Percentiles rank a stretch among this genome's conserved stretches.
These are phyloP conservation scores for Quercus rubra DNA, from an alignment of 306 rosid species.

Conservation along the genomic window DNA sequence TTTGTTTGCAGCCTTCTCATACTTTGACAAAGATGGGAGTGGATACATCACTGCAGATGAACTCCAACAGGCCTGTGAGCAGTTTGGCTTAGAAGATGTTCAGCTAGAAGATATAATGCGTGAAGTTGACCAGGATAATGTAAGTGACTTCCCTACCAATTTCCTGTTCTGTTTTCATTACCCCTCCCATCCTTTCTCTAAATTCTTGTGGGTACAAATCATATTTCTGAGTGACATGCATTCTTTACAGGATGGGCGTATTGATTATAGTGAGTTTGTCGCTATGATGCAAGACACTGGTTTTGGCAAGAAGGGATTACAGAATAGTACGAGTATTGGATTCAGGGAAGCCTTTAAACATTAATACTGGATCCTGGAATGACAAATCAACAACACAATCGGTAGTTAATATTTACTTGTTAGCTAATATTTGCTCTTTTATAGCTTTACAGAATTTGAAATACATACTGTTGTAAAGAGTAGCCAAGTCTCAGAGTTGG, in stretches of 20 bases:
- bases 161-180: neutral
- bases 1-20: conserved; percentile 78
- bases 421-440: conserved; percentile 35
- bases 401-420: conserved; percentile 17
- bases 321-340: conserved; percentile 33
- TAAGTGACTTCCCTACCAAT: conserved; percentile 28
- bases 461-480: conserved; percentile 33
- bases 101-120: conserved; percentile 75
- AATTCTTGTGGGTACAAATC: neutral
- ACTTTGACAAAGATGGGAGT: conserved; percentile 92
- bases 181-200: neutral
- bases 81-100: conserved; percentile 68
- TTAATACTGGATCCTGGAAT: conserved; percentile 23
- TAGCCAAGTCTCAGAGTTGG: conserved; percentile 35
- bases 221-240: conserved; percentile 11
- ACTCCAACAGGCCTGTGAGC: conserved; percentile 80
- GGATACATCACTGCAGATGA: conserved; percentile 92
- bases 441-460: conserved; percentile 29
- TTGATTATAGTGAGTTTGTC: conserved; percentile 87
- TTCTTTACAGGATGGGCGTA: conserved; percentile 87
- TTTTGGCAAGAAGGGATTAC: conserved; percentile 44
- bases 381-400: conserved; percentile 19
- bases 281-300: conserved; percentile 95
- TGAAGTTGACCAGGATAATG: conserved; percentile 83
- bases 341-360: conserved; percentile 31